Percentiles rank a stretch among this genome's conserved stretches.
phyloP scores from a whole-genome alignment of 2,329 filamentous ascomycete genomes.

The Moelleriella libera region DNA sequence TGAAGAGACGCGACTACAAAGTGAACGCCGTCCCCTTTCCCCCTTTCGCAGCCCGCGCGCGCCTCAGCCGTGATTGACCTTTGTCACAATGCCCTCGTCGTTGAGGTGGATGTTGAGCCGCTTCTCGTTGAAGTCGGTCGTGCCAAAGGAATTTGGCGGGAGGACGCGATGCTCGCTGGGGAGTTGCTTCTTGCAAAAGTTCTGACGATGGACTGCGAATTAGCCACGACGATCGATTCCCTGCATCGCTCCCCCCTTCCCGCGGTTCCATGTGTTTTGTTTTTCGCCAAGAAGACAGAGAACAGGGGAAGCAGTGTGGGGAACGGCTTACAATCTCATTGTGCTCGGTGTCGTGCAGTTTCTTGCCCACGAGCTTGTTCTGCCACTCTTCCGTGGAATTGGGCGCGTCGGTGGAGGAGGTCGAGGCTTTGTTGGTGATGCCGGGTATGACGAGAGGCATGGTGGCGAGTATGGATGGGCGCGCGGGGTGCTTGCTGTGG shows the following conservation, averaged over 20 bases:
- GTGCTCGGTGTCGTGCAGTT: conserved; percentile 32
- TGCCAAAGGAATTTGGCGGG: conserved; percentile 40
- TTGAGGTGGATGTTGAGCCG: conserved; percentile 46
- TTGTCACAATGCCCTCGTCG: conserved; percentile 45
- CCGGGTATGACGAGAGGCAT: conserved; percentile 55
- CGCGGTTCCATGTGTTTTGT: neutral
- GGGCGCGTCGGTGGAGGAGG: conserved; percentile 18
- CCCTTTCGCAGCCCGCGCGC: neutral
- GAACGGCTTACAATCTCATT: conserved; percentile 33
- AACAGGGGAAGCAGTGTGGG: neutral
- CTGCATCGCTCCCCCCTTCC: neutral
- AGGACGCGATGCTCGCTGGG: conserved; percentile 43
- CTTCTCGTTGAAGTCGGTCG: conserved; percentile 38
- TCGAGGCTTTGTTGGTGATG: conserved; percentile 21
- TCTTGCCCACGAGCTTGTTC: conserved; percentile 51
- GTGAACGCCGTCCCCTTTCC: no score
- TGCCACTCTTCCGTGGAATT: conserved; percentile 42
- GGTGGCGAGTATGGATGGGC: conserved; percentile 7
- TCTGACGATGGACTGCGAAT: conserved; percentile 20
- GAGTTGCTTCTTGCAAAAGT: conserved; percentile 45
- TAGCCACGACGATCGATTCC: neutral
- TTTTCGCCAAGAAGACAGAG: neutral
- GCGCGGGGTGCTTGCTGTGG: neutral
- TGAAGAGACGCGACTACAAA: no score
- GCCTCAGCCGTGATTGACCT: conserved; percentile 38